Conservation (phyloP, 768 basidiomycete genomes). For the Rhizopogon sp. region DNA sequence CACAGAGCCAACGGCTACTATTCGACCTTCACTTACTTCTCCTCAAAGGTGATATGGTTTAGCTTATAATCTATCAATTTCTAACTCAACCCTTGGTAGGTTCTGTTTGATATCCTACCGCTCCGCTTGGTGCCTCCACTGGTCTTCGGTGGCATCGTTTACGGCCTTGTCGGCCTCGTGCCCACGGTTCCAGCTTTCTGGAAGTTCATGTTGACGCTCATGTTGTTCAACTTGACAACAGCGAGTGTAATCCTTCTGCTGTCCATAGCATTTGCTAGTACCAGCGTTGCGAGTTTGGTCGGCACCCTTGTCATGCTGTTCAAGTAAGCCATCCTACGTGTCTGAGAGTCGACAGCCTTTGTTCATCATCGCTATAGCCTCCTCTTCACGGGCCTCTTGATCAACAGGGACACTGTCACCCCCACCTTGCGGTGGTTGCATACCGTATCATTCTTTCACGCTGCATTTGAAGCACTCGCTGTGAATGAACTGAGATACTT, state of each 20-base stretch:
- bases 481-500: constrained; percentile 96
- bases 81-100: constrained; percentile 32
- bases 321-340: constrained; percentile 61
- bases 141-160: constrained; percentile 93
- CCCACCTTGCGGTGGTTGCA: constrained; percentile 79
- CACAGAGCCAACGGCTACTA: constrained; percentile 94
- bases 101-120: constrained; percentile 95
- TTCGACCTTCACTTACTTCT: constrained; percentile 93
- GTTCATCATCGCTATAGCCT: constrained; percentile 45
- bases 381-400: constrained; percentile 90
- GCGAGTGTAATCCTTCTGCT: constrained; percentile 88
- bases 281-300: constrained; percentile 87
- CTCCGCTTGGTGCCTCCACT: constrained; percentile 92
- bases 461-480: constrained; percentile 95
- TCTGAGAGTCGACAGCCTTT: constrained; percentile 6
- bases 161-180: constrained; percentile 92
- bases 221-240: constrained; percentile 95
- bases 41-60: constrained; percentile 64
- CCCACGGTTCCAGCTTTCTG: constrained; percentile 88
- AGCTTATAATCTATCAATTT: not conserved
- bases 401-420: constrained; percentile 86
- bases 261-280: constrained; percentile 83
- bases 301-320: constrained; percentile 96
- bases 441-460: constrained; percentile 96
- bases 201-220: constrained; percentile 96